Base-by-base conservation (phyloP, 2,329 filamentous ascomycete species). In the Emericellopsis cladophorae region DNA sequence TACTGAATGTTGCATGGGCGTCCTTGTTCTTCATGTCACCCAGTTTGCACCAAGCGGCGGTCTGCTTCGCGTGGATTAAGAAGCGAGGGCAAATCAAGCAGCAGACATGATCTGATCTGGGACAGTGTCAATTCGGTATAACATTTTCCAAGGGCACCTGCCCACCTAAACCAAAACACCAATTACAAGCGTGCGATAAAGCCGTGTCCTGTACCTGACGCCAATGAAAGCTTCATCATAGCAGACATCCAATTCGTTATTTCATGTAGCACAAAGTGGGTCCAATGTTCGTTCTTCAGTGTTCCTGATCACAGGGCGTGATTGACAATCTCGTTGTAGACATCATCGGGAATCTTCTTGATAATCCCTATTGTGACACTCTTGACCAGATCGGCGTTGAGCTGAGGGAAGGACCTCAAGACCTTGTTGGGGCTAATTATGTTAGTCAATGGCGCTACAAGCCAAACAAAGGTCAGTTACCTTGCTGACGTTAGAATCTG, bases 271-370 rank as follows among this genome's bases (percentile, higher is more conserved):
- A 35, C 8, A n/a, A 9, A n/a, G 33, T n/a, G n/a, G 4, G 10
- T 35, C 7, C 26, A 35, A 21, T 32, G 2, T 21, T 7, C 12
- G 26, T 29, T 12, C 26, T 12, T 4, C 26, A 7, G 26, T 29
- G 26, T 29, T 29, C 26, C 4, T 40, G 3, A 23, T 51, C 45
- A 89, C 53, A 82, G 83, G 7, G 90, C 90, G 59, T 98, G 92
- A 33, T 74, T 71, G 40, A 95, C 80, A 53, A 98, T 87, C 57
- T 95, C 86, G 39, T 83, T 79, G 55, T 95, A 98, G 37, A 96
- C 71, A 49, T 93, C 84, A 46, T 88, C 79, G 2, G 92, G 90
- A 41, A 98, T 88, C 68, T 89, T 92, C 51, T 82, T 81, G 43
- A 94, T 83, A 52, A 95, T 83, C 40, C 81, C 80, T 50, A 95